Conservation (phyloP, 768 basidiomycete genomes). For the Lepiota subincarnata region DNA sequence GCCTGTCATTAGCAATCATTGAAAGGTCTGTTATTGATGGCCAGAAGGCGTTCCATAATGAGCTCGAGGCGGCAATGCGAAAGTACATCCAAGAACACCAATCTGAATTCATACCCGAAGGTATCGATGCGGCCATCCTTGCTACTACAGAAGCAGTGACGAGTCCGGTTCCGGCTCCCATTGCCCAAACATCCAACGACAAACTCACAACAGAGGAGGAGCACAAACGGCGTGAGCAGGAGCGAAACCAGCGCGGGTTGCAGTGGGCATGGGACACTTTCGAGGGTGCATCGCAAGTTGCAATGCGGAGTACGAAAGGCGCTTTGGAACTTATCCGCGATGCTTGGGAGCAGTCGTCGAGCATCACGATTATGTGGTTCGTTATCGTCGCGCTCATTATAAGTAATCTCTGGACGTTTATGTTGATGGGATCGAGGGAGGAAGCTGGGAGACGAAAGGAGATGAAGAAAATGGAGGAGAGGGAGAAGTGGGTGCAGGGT, state of each 20-base stretch:
- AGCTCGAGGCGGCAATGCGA: constrained; percentile 82
- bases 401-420: constrained; percentile 70
- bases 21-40: constrained; percentile 90
- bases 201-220: constrained; percentile 31
- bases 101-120: constrained; percentile 85
- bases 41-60: constrained; percentile 81
- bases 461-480: constrained; percentile 56
- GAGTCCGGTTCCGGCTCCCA: constrained; percentile 12
- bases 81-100: constrained; percentile 86
- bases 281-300: constrained; percentile 72
- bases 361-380: constrained; percentile 67
- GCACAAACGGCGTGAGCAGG: constrained; percentile 62
- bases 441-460: constrained; percentile 42
- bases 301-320: constrained; percentile 60
- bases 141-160: constrained; percentile 20
- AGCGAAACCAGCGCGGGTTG: constrained; percentile 66
- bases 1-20: constrained; percentile 67
- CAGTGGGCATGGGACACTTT: constrained; percentile 91
- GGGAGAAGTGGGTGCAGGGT: constrained; percentile 72
- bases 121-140: constrained; percentile 57
- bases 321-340: constrained; percentile 77
- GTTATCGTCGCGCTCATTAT: constrained; percentile 69
- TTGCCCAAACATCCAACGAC: constrained; percentile 2
- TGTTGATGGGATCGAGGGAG: constrained; percentile 36
- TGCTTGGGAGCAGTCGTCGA: constrained; percentile 73